Evolutionary conservation across 768 basidiomycete species (phyloP).

Genomic region (Lactifluus hygrophoroides): DNA sequence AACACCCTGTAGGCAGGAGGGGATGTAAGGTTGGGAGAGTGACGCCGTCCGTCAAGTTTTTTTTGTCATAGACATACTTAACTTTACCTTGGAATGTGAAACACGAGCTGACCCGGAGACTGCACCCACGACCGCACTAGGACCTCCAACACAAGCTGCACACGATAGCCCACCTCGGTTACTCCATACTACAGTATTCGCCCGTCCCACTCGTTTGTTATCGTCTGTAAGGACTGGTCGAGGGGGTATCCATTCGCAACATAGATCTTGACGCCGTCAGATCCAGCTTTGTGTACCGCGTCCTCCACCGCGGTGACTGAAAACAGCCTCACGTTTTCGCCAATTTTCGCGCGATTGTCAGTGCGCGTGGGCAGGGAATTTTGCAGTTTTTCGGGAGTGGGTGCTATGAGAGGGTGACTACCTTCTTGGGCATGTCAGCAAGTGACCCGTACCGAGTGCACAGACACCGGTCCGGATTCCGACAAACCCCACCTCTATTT

Average conservation of each 20-base stretch:
- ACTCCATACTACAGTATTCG: conserved; percentile 42
- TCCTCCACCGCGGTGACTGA: conserved; percentile 31
- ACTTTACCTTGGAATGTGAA: too few species aligned
- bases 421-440: too few species aligned
- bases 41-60: too few species aligned
- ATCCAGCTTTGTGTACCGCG: conserved; percentile 28
- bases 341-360: conserved; percentile 26
- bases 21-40: too few species aligned
- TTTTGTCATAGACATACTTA: too few species aligned
- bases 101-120: too few species aligned
- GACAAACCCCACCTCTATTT: too few species aligned
- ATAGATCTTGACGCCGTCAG: conserved; percentile 28
- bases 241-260: conserved; percentile 27
- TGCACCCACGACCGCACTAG: conserved; percentile 31
- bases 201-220: conserved; percentile 33
- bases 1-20: too few species aligned
- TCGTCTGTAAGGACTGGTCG: conserved; percentile 33
- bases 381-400: background rate
- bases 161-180: conserved; percentile 35
- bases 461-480: too few species aligned
- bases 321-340: conserved; percentile 24
- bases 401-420: background rate
- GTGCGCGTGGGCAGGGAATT: conserved; percentile 1
- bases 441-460: too few species aligned
- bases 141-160: conserved; percentile 33